These are phyloP conservation scores for Psilocybe cyanescens DNA, from an alignment of 768 basidiomycete species.

Conservation along the genomic window DNA sequence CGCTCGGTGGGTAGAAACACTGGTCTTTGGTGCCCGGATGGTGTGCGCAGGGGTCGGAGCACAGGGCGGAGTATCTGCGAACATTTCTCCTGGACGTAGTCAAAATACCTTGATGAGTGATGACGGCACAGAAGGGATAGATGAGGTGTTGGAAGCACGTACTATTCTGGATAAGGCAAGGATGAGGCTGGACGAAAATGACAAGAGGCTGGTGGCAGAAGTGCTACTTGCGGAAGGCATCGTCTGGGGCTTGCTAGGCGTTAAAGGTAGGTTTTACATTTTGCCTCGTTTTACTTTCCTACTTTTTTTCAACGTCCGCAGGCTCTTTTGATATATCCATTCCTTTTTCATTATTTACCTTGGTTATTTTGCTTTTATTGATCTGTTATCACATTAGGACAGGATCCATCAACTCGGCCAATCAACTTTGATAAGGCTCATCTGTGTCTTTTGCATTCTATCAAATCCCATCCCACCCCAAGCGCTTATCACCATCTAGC, in stretches of 20 bases:
- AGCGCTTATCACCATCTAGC: constrained; percentile 82
- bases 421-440: constrained; percentile 62
- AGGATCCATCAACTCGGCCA: constrained; percentile 64
- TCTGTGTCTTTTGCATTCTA: constrained; percentile 49
- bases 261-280: constrained; percentile 53
- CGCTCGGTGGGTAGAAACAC: constrained; percentile 72
- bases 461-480: constrained; percentile 52
- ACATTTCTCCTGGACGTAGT: neutral
- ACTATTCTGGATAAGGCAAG: constrained; percentile 63
- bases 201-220: constrained; percentile 59
- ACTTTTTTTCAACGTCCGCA: neutral
- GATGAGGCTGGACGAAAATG: constrained; percentile 49
- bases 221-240: constrained; percentile 75
- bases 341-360: no score
- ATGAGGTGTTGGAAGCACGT: constrained; percentile 67
- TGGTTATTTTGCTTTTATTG: neutral
- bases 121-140: constrained; percentile 40
- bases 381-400: constrained; percentile 45
- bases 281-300: neutral
- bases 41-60: constrained; percentile 55
- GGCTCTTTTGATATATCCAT: no score
- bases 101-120: constrained; percentile 8
- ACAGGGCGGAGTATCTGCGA: constrained; percentile 25
- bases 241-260: constrained; percentile 68
- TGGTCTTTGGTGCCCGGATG: constrained; percentile 80